phyloP scores from a whole-genome alignment of 192 early-diverging fungal genomes.

The Cetraspora pellucida region DNA sequence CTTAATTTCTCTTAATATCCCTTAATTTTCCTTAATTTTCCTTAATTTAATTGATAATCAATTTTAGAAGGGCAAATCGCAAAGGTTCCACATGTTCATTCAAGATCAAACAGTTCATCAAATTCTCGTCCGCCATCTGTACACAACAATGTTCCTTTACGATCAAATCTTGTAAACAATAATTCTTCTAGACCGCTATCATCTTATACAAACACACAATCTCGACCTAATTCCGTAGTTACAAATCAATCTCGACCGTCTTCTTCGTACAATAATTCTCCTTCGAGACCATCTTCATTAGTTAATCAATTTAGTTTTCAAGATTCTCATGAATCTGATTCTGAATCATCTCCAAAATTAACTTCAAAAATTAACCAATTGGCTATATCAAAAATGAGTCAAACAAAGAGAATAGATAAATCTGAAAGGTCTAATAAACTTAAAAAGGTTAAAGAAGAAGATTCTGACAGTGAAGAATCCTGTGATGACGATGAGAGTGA shows the following conservation, averaged over 20 bases:
- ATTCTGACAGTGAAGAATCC: neutral
- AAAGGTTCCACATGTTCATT: neutral
- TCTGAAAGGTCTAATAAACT: neutral
- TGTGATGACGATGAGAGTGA: slow-evolving; percentile 23
- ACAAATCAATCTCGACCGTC: neutral
- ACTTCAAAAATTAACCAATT: neutral
- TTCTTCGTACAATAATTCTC: neutral
- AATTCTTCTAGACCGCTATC: neutral
- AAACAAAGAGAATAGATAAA: neutral
- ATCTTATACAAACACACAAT: neutral
- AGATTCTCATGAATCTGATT: neutral
- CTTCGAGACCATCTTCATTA: neutral
- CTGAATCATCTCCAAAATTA: neutral
- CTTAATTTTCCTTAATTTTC: too few species aligned
- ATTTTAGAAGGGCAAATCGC: neutral
- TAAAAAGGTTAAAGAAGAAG: slow-evolving; percentile 22
- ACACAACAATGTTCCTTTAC: neutral
- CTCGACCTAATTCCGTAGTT: neutral
- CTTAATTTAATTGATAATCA: too few species aligned
- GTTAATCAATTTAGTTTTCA: neutral
- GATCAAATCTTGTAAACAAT: neutral
- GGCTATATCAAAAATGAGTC: neutral
- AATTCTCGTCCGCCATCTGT: neutral
- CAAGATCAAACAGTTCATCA: neutral
- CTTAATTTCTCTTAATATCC: neutral